Evolutionary conservation across 1,284 basidiomycete genomes (phyloP), one percentile per base, ranked within the genome.

Genomic region (Fistulinella staudtii): DNA sequence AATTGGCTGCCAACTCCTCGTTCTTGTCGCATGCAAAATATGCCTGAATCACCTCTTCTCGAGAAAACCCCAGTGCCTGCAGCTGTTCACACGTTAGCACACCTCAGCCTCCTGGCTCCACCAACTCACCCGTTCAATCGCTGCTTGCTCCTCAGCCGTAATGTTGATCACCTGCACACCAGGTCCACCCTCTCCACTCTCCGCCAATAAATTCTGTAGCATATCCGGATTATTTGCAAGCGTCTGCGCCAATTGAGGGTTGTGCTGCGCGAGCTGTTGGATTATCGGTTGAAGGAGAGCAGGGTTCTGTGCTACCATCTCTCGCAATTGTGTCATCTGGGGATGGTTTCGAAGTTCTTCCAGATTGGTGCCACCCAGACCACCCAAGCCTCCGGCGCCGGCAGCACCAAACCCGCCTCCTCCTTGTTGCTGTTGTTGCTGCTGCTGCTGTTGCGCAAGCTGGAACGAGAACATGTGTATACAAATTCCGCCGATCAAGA

Each of bases 11-110:
- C 33, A 94, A 69, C 64, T 95, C 92, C 68, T 97, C 93, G 61
- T 97, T 92, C 76, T 90, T 93, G 66, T 93, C 93, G 66, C 93
- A 96, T 5, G 85, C 84, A 68, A 93, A 79, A 70, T 89, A 97
- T 1, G 93, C 93, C 65, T 95, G 81, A 34, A 92, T 69, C 5
- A 77, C 93, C 0, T 73, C 70, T 41, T 92, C 76, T 36, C 90
- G 76, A 18, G 87, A 67, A 67, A 97, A 97, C 1, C 93, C 93
- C 43, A 97, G 80, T 2, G 73, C 84, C 67, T 91, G 80, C 49
- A 97, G 73, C 87, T 93, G 14, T 50, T 11, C 11, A 1, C 3
- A 4, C 5, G 47, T 49, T 36, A 45, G 53, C 31, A 45, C 42
- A 46, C 39, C 38, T 21, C 25, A 9, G 15, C 3, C 25, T 35